Percentiles rank a stretch among this genome's conserved stretches.
These are phyloP conservation scores for Somion occarium DNA, from an alignment of 1,284 basidiomycete genomes.

Conservation along the genomic window DNA sequence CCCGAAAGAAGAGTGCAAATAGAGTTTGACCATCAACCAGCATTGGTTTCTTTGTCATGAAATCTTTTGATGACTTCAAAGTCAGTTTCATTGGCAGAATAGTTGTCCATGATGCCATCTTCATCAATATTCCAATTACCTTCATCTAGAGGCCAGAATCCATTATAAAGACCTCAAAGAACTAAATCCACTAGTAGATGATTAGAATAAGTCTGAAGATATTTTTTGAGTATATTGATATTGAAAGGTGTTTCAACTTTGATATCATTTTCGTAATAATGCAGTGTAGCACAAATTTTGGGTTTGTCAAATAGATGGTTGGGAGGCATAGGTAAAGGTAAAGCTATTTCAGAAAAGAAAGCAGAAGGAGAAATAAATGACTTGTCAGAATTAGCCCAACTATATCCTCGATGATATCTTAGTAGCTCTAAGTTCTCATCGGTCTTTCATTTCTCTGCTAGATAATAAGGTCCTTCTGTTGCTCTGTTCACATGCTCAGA, in stretches of 20 bases:
- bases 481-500: background rate
- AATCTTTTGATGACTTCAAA: slow-evolving; percentile 1
- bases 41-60: slow-evolving; percentile 25
- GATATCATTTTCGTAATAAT: slow-evolving; percentile 26
- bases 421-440: slow-evolving; percentile 8
- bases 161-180: slow-evolving; percentile 16
- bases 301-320: background rate
- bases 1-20: slow-evolving; percentile 37
- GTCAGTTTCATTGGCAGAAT: background rate
- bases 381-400: background rate
- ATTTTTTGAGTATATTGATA: slow-evolving; percentile 19
- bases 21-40: slow-evolving; percentile 30
- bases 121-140: slow-evolving; percentile 4
- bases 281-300: slow-evolving; percentile 17
- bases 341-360: background rate
- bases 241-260: slow-evolving; percentile 31
- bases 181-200: slow-evolving; percentile 22
- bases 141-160: slow-evolving; percentile 24
- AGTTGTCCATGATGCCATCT: slow-evolving; percentile 8
- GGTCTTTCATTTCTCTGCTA: slow-evolving; percentile 9
- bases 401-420: background rate
- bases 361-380: background rate
- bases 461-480: background rate
- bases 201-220: slow-evolving; percentile 22
- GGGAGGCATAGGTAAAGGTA: background rate